Evolutionary conservation across 78 protist species (phyloP), one percentile per base, ranked within the genome.

Genomic region (Dictyostelium firmibasis): DNA sequence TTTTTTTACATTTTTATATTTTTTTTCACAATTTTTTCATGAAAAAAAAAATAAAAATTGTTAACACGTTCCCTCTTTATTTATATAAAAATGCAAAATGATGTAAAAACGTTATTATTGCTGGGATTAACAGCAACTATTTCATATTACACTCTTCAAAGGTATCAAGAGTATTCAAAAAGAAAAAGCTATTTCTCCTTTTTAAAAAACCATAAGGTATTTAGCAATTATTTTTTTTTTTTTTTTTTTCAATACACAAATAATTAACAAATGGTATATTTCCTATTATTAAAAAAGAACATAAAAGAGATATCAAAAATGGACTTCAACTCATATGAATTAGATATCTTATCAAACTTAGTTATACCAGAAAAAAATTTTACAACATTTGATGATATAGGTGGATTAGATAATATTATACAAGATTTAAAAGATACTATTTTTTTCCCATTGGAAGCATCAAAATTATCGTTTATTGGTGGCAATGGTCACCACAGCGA

Each of bases 371-470:
- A 78, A 9, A 23, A 97, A 47, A 99, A 99, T 18, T 97, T 98
- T 91, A 98, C 98, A 36, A 84, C 99, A 23, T 99, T 99, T 99
- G 99, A 93, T 50, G 99, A 99, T 98, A 97, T 99, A 72, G 99
- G 99, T 20, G 99, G 99, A 13, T 96, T 99, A 47, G 99, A 99
- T 74, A 85, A 76, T 44, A 97, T 97, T 38, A 99, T 98, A 96
- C 50, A 96, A 31, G 98, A 97, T 81, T 87, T 98, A 60, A 97
- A 69, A 53, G 97, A 97, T 67, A 69, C 83, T 41, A 88, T 97
- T 14, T 36, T 99, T 98, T 96, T 99, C 98, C 97, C 99, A 99
- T 23, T 98, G 98, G 82, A 98, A 98, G 97, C 98, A 98, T 95
- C 99, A 99, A 29, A 99, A 99, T n/a, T n/a, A n/a, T 91, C 91